Base-by-base conservation (phyloP, 441 rosid genomes). In the Corymbia citriodora region DNA sequence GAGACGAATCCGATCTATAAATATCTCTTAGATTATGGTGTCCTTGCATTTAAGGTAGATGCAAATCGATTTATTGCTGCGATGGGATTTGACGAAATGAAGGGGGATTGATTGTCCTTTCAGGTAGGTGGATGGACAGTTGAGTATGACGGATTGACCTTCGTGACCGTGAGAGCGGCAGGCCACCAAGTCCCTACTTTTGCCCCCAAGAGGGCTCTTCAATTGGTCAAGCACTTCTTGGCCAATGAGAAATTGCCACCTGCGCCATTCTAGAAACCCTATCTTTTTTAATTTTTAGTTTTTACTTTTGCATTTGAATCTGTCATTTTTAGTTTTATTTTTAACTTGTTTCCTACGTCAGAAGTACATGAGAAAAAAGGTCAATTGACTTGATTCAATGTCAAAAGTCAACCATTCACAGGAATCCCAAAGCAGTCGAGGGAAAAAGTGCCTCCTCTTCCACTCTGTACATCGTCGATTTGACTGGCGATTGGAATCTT, bases 41-140 rank as follows among this genome's bases (percentile, higher is more conserved):
- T 40, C 40, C 11, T 40, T 21, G 29, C 8, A 21, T 6, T 21
- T 21, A 40, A 21, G 50, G 49, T 45, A 21, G 85, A 21, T 74
- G 85, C 17, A 7, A 8, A 21, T 74, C 52, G 85, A 40, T 23
- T 40, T 6, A 12, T 21, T 23, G 52, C 33, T 63, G 6, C 8
- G 8, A 29, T 7, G 4, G 3, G 31, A 27, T 5, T 61, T 40
- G 90, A 89, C 12, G 45, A 40, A 40, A 40, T 40, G 45, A 40
- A 4, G 45, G 6, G 31, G 48, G 55, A 52, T 61, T 29, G 17
- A 55, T 33, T 87, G 31, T 23, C 50, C 36, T 59, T 40, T 70
- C n/a, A 96, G 98, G 98, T 97, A 7, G 98, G 96, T 4, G 97
- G 99, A 16, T 97, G 98, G 98, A 95, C 94, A 23, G 93, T 95